Evolutionary conservation across 2,329 filamentous ascomycete species (phyloP).

Genomic region (Lecanicillium sp.): DNA sequence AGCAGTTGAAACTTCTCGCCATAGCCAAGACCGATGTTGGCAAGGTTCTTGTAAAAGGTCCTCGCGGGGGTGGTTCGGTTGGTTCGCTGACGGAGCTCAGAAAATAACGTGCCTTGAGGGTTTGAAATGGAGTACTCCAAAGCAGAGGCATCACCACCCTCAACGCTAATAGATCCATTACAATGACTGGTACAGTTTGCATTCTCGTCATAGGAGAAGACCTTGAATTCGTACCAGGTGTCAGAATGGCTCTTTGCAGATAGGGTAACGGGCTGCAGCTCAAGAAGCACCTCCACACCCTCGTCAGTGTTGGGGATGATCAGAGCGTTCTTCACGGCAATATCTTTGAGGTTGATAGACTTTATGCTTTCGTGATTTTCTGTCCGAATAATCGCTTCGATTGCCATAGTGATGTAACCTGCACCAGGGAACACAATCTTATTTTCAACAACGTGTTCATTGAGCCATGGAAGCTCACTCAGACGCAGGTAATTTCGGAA

Average conservation of each 20-base stretch:
- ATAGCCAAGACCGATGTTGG: slow-evolving; percentile 15
- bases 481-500: slow-evolving; percentile 25
- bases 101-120: slow-evolving; percentile 7
- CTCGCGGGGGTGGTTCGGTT: slow-evolving; percentile 7
- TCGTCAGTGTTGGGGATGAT: slow-evolving; percentile 15
- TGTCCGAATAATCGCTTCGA: slow-evolving; percentile 18
- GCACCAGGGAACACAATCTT: slow-evolving; percentile 24
- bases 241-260: slow-evolving; percentile 15
- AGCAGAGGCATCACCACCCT: no score
- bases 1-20: slow-evolving; percentile 16
- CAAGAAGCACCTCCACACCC: slow-evolving; percentile 16
- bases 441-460: slow-evolving; percentile 23
- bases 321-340: slow-evolving; percentile 16
- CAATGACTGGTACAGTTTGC: slow-evolving; percentile 17
- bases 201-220: slow-evolving; percentile 18
- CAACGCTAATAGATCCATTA: slow-evolving; percentile 13
- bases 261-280: slow-evolving; percentile 14
- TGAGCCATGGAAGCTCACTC: slow-evolving; percentile 25
- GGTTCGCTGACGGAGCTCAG: slow-evolving; percentile 1
- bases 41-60: slow-evolving; percentile 18
- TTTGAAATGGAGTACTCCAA: no score
- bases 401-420: slow-evolving; percentile 23
- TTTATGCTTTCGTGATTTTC: slow-evolving; percentile 7
- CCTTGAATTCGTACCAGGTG: slow-evolving; percentile 17
- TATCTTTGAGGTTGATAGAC: slow-evolving; percentile 13